phyloP scores from a whole-genome alignment of 225 moss, liverwort and hornwort genomes.

The Bryum argenteum region DNA sequence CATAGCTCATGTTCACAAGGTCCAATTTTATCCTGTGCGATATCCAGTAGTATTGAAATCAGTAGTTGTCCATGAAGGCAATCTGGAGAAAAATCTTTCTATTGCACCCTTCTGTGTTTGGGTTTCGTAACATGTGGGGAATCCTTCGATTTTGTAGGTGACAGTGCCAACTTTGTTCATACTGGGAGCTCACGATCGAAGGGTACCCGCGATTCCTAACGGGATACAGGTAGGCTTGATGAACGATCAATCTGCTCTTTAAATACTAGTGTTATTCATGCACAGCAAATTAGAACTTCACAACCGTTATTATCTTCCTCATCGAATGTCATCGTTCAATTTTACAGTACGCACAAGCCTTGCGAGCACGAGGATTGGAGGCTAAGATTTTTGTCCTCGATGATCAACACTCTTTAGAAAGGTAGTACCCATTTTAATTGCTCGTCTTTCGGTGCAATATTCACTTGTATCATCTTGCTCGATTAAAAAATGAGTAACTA shows the following conservation, averaged over 20 bases:
- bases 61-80: not conserved
- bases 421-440: slow-evolving; percentile 35
- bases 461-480: not conserved
- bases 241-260: not conserved
- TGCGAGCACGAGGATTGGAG: slow-evolving; percentile 79
- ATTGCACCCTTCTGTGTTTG: slow-evolving; percentile 12
- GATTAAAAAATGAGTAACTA: not conserved
- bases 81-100: not conserved
- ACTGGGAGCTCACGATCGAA: slow-evolving; percentile 84
- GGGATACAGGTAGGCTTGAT: slow-evolving; percentile 65
- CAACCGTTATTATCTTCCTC: not conserved
- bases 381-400: slow-evolving; percentile 81
- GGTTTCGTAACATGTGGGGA: not conserved
- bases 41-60: not conserved
- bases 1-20: slow-evolving; percentile 81
- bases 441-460: not conserved
- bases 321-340: slow-evolving; percentile 13
- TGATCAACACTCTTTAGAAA: slow-evolving; percentile 84
- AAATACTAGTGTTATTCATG: not conserved
- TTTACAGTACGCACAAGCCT: slow-evolving; percentile 79
- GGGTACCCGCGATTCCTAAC: slow-evolving; percentile 81
- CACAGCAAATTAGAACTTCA: not conserved
- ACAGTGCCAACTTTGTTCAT: slow-evolving; percentile 88
- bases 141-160: slow-evolving; percentile 54
- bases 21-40: slow-evolving; percentile 30